Evolutionary conservation across 371 early-diverging fungal species (phyloP).

Genomic region (Saksenaea vasiformis): DNA sequence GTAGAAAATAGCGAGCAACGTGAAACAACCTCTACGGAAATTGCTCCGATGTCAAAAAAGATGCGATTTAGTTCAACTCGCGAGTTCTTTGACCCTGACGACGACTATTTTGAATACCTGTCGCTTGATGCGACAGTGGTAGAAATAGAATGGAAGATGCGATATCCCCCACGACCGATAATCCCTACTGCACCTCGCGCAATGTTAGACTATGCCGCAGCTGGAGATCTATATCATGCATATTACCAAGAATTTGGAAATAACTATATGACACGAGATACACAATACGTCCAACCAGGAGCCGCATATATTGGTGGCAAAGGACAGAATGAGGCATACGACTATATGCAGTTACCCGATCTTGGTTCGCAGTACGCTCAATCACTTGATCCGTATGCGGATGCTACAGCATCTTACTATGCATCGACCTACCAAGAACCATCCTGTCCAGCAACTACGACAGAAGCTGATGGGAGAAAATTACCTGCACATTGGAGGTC

Average conservation of each 20-base stretch:
- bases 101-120: conserved; percentile 36
- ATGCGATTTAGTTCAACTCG: conserved; percentile 21
- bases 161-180: conserved; percentile 25
- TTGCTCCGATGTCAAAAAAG: background rate
- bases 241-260: background rate
- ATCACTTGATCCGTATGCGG: background rate
- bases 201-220: conserved; percentile 28
- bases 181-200: conserved; percentile 41
- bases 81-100: conserved; percentile 37
- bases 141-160: conserved; percentile 26
- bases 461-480: conserved; percentile 6
- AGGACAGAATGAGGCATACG: background rate
- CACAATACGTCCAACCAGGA: background rate
- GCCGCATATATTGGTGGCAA: background rate
- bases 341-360: background rate
- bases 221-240: background rate
- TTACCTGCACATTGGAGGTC: conserved; percentile 35
- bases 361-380: background rate
- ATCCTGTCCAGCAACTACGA: background rate
- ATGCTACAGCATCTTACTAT: background rate
- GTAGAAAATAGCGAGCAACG: background rate
- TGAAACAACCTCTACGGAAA: background rate
- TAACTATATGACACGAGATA: background rate
- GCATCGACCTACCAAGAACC: background rate
- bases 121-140: conserved; percentile 16